Evolutionary conservation across 1,284 basidiomycete genomes (phyloP).

Genomic region (Cerrena zonata): DNA sequence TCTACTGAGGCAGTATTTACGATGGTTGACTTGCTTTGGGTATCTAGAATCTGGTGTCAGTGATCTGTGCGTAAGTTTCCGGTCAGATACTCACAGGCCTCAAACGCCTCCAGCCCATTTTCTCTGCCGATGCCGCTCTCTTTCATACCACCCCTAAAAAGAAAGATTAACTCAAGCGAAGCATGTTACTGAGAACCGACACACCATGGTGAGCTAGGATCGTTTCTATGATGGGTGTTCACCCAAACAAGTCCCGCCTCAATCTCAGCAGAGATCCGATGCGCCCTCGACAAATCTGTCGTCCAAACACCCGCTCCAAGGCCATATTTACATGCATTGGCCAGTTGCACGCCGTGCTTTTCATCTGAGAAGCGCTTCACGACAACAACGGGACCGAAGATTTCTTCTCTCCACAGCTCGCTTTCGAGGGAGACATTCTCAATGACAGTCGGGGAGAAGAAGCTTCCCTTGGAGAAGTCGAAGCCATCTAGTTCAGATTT

Average conservation of each 20-base stretch:
- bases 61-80: slow-evolving; percentile 9
- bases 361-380: slow-evolving; percentile 60
- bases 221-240: slow-evolving; percentile 81
- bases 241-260: slow-evolving; percentile 78
- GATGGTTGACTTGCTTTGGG: slow-evolving; percentile 75
- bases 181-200: slow-evolving; percentile 17
- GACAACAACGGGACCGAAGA: slow-evolving; percentile 76
- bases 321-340: slow-evolving; percentile 74
- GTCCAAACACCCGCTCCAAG: slow-evolving; percentile 81
- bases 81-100: slow-evolving; percentile 58
- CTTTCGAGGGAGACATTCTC: slow-evolving; percentile 50
- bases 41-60: slow-evolving; percentile 49
- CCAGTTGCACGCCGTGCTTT: slow-evolving; percentile 57
- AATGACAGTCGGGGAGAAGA: slow-evolving; percentile 75
- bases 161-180: slow-evolving; percentile 1
- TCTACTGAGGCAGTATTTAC: slow-evolving; percentile 60
- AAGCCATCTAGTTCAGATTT: slow-evolving; percentile 60
- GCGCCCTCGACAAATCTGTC: slow-evolving; percentile 61
- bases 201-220: slow-evolving; percentile 80
- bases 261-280: slow-evolving; percentile 61
- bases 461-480: slow-evolving; percentile 62
- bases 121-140: slow-evolving; percentile 78
- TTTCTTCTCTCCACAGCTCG: slow-evolving; percentile 74
- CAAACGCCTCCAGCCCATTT: slow-evolving; percentile 73
- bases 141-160: slow-evolving; percentile 76